Evolutionary conservation across 2,329 filamentous ascomycete genomes (phyloP).

Genomic region (Passalora sequoiae): DNA sequence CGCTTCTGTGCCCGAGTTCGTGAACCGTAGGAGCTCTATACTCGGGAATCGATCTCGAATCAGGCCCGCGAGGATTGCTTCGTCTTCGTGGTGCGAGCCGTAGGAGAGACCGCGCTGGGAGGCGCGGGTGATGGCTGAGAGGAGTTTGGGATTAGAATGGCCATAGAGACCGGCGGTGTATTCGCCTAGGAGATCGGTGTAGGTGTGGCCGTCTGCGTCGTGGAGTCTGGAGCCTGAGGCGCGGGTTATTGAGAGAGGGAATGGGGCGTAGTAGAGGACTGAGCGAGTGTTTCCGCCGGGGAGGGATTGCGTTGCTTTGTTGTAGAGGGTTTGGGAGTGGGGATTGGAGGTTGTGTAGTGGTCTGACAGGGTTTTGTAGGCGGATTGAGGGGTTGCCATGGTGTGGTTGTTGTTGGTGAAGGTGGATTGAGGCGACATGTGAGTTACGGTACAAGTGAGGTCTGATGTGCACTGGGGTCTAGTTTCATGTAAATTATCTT

Average conservation of each 20-base stretch:
- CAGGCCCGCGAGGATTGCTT: conserved; percentile 49
- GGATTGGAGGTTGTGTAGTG: conserved; percentile 11
- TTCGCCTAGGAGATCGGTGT: conserved; percentile 59
- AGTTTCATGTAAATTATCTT: not conserved
- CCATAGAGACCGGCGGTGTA: conserved; percentile 62
- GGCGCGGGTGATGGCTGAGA: conserved; percentile 46
- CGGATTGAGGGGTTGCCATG: not conserved
- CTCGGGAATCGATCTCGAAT: conserved; percentile 50
- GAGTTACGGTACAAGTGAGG: not conserved
- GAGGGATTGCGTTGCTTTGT: conserved; percentile 29
- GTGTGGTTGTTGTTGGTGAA: too few relatives aligned
- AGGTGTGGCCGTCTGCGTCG: conserved; percentile 35
- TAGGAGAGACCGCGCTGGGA: conserved; percentile 50
- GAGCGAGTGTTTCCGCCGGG: conserved; percentile 39
- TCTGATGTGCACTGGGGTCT: not conserved
- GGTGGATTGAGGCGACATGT: not conserved
- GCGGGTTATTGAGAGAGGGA: conserved; percentile 33
- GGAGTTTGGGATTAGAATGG: conserved; percentile 56
- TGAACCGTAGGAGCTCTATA: conserved; percentile 55
- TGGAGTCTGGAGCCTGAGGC: conserved; percentile 28
- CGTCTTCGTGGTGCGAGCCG: conserved; percentile 50
- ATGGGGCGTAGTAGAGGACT: conserved; percentile 35
- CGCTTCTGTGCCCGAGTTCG: conserved; percentile 63
- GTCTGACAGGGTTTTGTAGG: conserved; percentile 2
- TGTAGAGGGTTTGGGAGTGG: conserved; percentile 22